A percentile compares a stretch with the other conserved stretches of the same genome.
These are phyloP conservation scores for Odontarrhena argentea DNA, from an alignment of 345 rosid species.

Conservation along the genomic window DNA sequence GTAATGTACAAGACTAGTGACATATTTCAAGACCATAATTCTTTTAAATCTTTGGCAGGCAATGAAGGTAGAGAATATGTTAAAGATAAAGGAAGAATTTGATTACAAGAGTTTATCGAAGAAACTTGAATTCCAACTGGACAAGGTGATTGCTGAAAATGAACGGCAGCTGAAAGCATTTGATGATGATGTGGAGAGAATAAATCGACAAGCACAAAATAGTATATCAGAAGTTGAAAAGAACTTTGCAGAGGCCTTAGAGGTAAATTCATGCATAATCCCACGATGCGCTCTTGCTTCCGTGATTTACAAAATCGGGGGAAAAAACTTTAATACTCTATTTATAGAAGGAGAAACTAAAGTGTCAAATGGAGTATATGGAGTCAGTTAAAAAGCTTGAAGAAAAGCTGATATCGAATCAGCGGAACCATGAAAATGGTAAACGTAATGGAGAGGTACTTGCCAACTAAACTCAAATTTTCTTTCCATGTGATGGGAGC, in stretches of 20 bases:
- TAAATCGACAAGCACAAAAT: conserved; percentile 71
- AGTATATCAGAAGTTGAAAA: conserved; percentile 80
- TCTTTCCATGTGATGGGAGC: conserved; percentile 24
- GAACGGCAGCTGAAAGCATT: conserved; percentile 93
- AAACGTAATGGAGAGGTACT: conserved; percentile 61
- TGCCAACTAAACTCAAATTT: conserved; percentile 7
- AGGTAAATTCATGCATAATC: conserved; percentile 56
- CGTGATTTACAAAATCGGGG: conserved; percentile 10
- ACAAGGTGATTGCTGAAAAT: conserved; percentile 88
- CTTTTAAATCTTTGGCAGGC: conserved; percentile 53
- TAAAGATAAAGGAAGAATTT: conserved; percentile 97
- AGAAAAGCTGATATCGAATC: conserved; percentile 73
- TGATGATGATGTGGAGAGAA: conserved; percentile 83
- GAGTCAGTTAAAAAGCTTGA: conserved; percentile 92
- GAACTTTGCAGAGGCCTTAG: conserved; percentile 76
- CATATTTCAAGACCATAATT: conserved; percentile 5
- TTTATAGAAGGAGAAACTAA: conserved; percentile 76
- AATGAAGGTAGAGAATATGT: conserved; percentile 99
- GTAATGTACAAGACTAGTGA: conserved; percentile 6
- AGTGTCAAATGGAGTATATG: conserved; percentile 89
- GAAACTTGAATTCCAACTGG: conserved; percentile 85
- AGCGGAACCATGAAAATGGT: conserved; percentile 55
- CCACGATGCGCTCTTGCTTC: neutral
- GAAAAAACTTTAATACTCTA: neutral
- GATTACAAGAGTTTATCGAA: conserved; percentile 97